A percentile compares a stretch with the other conserved stretches of the same genome.
phyloP scores from a whole-genome alignment of 164 flowering plant species.

The Brasenia schreberi region DNA sequence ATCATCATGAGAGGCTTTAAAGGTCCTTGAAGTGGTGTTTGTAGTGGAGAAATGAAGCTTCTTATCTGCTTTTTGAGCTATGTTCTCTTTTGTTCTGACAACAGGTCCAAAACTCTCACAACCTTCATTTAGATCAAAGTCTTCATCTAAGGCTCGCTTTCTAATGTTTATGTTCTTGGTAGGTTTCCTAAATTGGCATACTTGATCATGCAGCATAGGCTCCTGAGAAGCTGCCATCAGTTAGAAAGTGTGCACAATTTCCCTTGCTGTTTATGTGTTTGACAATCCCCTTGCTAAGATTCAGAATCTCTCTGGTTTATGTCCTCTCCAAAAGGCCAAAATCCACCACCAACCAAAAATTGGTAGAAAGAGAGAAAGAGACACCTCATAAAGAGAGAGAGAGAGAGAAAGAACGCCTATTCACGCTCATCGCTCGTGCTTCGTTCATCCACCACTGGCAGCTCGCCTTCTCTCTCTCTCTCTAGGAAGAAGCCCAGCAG shows the following conservation, averaged over 20 bases:
- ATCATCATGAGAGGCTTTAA: constrained; percentile 19
- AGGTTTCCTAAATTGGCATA: constrained; percentile 70
- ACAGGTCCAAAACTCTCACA: constrained; percentile 22
- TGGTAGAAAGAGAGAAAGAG: too few species aligned
- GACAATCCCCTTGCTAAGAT: too few species aligned
- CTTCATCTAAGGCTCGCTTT: constrained; percentile 32
- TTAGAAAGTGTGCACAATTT: background rate
- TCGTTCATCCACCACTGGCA: too few species aligned
- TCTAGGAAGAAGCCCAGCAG: too few species aligned
- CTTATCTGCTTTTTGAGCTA: constrained; percentile 34
- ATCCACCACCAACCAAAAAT: too few species aligned
- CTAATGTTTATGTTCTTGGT: constrained; percentile 56
- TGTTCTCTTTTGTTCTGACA: constrained; percentile 15
- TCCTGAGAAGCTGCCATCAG: constrained; percentile 21
- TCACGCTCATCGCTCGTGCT: too few species aligned
- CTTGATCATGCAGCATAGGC: constrained; percentile 20
- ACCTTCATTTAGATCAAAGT: constrained; percentile 14
- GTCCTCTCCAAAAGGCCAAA: too few species aligned
- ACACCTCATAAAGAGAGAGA: too few species aligned
- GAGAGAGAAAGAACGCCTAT: too few species aligned
- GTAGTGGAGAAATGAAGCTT: constrained; percentile 44
- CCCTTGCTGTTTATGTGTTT: too few species aligned
- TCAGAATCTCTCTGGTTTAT: too few species aligned
- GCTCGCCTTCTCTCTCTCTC: too few species aligned
- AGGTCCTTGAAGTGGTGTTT: constrained; percentile 22